A percentile compares a stretch with the other conserved stretches of the same genome.
Evolutionary conservation across 1,139 yeast species (phyloP).

Genomic region (Saccharomyces hybrid): DNA sequence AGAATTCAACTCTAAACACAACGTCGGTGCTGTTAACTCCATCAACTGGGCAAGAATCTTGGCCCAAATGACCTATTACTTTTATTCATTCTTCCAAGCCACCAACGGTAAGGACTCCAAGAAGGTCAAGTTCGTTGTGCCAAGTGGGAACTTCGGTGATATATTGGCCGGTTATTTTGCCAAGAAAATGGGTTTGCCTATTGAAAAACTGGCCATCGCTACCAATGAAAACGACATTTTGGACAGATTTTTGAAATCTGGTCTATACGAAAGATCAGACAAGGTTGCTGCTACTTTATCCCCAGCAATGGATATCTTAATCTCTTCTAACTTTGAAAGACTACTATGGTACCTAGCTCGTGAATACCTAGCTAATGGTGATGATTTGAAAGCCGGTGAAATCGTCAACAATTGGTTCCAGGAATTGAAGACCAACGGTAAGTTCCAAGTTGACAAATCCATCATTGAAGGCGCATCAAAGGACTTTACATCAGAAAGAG

Average conservation of each 20-base stretch:
- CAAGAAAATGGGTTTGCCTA: constrained; percentile 88
- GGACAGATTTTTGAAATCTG: constrained; percentile 82
- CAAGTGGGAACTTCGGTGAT: constrained; percentile 97
- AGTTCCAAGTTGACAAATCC: constrained; percentile 59
- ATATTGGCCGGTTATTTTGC: constrained; percentile 95
- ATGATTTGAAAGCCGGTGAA: constrained; percentile 67
- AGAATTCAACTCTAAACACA: constrained; percentile 80
- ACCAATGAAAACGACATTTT: constrained; percentile 93
- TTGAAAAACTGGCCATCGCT: constrained; percentile 79
- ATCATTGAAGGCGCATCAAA: constrained; percentile 59
- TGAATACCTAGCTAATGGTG: constrained; percentile 48
- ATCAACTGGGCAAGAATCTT: constrained; percentile 98
- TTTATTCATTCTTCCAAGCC: constrained; percentile 80
- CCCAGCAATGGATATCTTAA: constrained; percentile 97
- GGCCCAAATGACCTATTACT: constrained; percentile 95
- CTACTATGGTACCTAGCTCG: constrained; percentile 89
- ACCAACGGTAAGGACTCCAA: constrained; percentile 36
- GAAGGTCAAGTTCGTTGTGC: constrained; percentile 79
- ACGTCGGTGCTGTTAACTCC: constrained; percentile 95
- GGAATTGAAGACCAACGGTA: constrained; percentile 65
- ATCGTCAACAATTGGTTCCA: constrained; percentile 70
- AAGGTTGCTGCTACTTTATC: constrained; percentile 84
- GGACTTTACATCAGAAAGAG: constrained; percentile 73
- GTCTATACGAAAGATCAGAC: constrained; percentile 66
- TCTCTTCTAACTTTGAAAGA: constrained; percentile 93